A percentile compares a stretch with the other conserved stretches of the same genome.
phyloP scores from a whole-genome alignment of 768 basidiomycete genomes.

The Pisolithus tinctorius region DNA sequence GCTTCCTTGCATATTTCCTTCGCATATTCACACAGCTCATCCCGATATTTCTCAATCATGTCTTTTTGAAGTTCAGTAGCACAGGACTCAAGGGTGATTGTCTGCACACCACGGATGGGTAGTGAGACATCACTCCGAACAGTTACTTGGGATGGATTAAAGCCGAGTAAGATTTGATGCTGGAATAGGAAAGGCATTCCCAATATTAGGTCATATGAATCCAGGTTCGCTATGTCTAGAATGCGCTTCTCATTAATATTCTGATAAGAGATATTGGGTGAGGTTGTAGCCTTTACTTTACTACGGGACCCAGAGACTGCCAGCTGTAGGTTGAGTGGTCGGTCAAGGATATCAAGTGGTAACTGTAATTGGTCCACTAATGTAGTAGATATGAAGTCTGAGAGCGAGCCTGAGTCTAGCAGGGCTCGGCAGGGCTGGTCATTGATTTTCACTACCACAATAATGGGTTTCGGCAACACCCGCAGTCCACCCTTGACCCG shows the following conservation, averaged over 20 bases:
- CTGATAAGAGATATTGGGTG: too few relatives aligned
- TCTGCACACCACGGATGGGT: too few relatives aligned
- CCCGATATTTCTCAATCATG: conserved; percentile 2
- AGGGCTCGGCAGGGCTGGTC: conserved; percentile 10
- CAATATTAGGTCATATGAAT: too few relatives aligned
- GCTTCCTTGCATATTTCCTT: conserved; percentile 18
- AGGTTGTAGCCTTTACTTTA: too few relatives aligned
- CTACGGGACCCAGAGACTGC: conserved; percentile 23
- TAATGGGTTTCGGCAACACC: conserved; percentile 8
- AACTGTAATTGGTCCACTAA: conserved; percentile 22
- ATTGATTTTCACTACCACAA: conserved; percentile 12
- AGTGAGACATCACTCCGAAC: too few relatives aligned
- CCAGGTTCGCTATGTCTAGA: too few relatives aligned
- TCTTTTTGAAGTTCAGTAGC: not conserved
- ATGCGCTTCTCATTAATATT: too few relatives aligned
- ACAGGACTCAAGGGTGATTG: not conserved
- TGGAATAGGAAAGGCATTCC: too few relatives aligned
- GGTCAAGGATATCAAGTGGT: conserved; percentile 4
- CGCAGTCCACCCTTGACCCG: too few relatives aligned
- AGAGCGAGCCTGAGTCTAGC: conserved; percentile 22
- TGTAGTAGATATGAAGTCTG: conserved; percentile 27
- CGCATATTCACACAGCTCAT: conserved; percentile 18
- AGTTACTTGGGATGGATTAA: too few relatives aligned
- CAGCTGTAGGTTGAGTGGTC: conserved; percentile 23
- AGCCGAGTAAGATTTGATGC: too few relatives aligned